Evolutionary conservation across 768 basidiomycete species (phyloP), one percentile per base, ranked within the genome.

Genomic region (Leucocoprinus birnbaumii): DNA sequence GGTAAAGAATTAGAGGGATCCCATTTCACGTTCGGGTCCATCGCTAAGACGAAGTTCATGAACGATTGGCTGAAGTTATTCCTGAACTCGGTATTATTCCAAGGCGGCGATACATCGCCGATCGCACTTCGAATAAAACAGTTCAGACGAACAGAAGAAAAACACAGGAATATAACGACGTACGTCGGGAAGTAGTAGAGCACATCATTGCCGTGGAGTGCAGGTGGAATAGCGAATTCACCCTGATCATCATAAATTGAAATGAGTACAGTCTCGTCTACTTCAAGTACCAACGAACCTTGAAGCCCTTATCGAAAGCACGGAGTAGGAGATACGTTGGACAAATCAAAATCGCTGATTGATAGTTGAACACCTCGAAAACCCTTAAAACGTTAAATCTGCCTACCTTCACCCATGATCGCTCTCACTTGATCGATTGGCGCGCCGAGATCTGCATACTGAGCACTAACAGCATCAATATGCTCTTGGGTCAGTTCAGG

Each of bases 1-100:
- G 76, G 78, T 0, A 71, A 73, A 37, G 74, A 71, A 52, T 73
- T 67, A 26, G 68, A 60, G 0, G 56, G n/a, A 43, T 46, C 4
- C 40, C 24, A 47, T 27, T 72, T 73, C 3, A 62, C 41, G 31
- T 73, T 73, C 1, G 72, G 68, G 45, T 73, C 57, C 8, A 66
- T 59, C 4, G 64, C 55, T 40, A 68, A 58, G 6, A 58, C 73
- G 50, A 77, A 76, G 55, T 71, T 66, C 16, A 73, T 46, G 64
- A 77, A 76, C 0, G 72, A 61, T 45, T 71, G 63, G 0, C 70
- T 58, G 57, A 79, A 77, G 0, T 75, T 68, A 8, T 63, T 67
- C 48, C 60, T 58, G 44, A 77, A 77, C 31, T 31, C 31, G 11
- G 31, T 5, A 31, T 31, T 31, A 11, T 31, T 31, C 31, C 31